Conservation (phyloP, 2,329 filamentous ascomycete species). For the Furcasterigmium sp. region DNA sequence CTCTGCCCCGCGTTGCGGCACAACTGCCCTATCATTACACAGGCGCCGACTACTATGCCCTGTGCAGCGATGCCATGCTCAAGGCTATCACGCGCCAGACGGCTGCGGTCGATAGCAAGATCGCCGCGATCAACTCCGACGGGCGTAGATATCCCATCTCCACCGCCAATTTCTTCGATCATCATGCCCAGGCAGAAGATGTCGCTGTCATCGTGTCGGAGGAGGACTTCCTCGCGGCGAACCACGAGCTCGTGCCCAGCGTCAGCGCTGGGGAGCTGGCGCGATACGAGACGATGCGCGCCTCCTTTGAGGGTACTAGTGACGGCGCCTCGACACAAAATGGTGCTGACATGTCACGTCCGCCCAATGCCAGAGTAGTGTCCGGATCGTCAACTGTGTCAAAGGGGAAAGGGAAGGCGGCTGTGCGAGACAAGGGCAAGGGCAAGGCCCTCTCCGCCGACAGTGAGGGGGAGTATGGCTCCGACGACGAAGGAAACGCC, state of each 20-base stretch:
- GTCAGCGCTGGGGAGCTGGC: constrained; percentile 88
- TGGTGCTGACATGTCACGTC: too few species aligned
- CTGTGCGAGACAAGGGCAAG: constrained; percentile 29
- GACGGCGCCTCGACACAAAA: constrained; percentile 6
- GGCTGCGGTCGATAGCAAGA: constrained; percentile 74
- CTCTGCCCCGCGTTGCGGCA: constrained; percentile 67
- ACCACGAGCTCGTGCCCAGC: constrained; percentile 82
- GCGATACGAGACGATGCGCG: constrained; percentile 83
- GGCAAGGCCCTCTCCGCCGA: constrained; percentile 27
- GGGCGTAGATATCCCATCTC: constrained; percentile 50
- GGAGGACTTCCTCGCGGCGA: constrained; percentile 77
- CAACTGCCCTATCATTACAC: constrained; percentile 92
- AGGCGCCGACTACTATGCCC: constrained; percentile 92
- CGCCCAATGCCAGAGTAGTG: constrained; percentile 11
- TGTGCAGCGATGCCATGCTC: constrained; percentile 97
- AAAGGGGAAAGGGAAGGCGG: constrained; percentile 29
- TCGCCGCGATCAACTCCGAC: constrained; percentile 60
- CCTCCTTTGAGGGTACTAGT: constrained; percentile 67
- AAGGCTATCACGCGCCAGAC: constrained; percentile 95
- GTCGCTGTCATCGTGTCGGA: constrained; percentile 84
- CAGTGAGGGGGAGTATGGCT: constrained; percentile 26
- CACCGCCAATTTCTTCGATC: constrained; percentile 94
- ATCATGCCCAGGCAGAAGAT: constrained; percentile 77
- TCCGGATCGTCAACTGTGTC: constrained; percentile 15
- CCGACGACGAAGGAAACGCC: constrained; percentile 21